Evolutionary conservation across 805 yeast species (phyloP).

Genomic region (Candida chauliodis): DNA sequence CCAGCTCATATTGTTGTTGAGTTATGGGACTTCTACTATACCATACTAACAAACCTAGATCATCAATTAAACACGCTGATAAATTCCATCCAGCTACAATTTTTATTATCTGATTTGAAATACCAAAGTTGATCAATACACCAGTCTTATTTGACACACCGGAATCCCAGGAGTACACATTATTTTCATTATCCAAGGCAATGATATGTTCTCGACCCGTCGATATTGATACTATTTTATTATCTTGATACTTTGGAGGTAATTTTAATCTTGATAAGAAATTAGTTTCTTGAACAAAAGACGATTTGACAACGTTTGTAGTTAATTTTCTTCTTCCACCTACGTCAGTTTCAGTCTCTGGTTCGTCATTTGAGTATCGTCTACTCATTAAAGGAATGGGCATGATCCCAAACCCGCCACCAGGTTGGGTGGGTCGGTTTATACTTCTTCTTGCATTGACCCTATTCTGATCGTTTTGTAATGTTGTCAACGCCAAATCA

Average conservation of each 20-base stretch:
- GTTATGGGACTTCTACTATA: constrained; percentile 24
- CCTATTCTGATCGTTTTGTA: not conserved
- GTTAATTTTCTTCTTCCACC: not conserved
- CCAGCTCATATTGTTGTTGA: constrained; percentile 16
- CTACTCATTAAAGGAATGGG: constrained; percentile 6
- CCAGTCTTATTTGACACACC: constrained; percentile 34
- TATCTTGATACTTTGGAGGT: constrained; percentile 14
- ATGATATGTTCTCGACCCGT: constrained; percentile 66
- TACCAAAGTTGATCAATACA: constrained; percentile 26
- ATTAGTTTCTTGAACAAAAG: constrained; percentile 16
- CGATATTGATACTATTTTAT: constrained; percentile 45
- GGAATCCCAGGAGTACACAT: constrained; percentile 63
- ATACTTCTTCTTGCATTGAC: constrained; percentile 5
- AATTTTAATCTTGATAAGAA: constrained; percentile 22
- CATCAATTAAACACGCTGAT: constrained; percentile 46
- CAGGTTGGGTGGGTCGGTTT: not conserved
- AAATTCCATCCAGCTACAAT: constrained; percentile 68
- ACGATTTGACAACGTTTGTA: not conserved
- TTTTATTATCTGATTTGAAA: constrained; percentile 2
- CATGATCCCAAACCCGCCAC: constrained; percentile 4
- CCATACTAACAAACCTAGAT: constrained; percentile 62
- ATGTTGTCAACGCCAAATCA: constrained; percentile 7
- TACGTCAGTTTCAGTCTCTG: not conserved
- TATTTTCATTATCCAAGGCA: constrained; percentile 49
- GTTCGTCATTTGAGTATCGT: constrained; percentile 2